Base-by-base conservation (phyloP, 257 asterid species). In the Solanum appendiculatum region DNA sequence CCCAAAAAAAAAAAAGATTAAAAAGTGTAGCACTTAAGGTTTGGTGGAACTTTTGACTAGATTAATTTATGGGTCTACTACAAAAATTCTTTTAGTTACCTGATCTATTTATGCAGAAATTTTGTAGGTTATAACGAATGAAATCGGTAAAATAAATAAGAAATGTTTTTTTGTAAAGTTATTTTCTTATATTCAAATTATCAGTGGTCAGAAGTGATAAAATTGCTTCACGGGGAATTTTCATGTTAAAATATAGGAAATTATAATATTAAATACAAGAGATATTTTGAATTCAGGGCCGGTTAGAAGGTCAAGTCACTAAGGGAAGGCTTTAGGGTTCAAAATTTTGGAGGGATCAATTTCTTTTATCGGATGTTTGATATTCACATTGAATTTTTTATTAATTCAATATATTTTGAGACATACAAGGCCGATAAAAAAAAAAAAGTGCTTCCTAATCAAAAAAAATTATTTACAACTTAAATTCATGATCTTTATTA, bases 381-480 rank as follows among this genome's bases (percentile, higher is more conserved):
- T 56, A 56, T 4, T 56, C 7, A 2, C 20, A 56, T 20, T 56
- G 63, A 56, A 7, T 54, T 20, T 56, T 56, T 56, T 2, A 56
- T 20, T 56, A 54, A 20, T 3, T 54, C n/a, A 54, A 54, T 54
- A 54, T 54, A 54, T 54, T n/a, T 54, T 56, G 64, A 56, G 64
- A 4, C 64, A 56, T 21, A 8, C 64, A 21, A 7, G 25, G 11
- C 12, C 20, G 12, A 56, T 56, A 56, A 7, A 56, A 20, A 56
- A 21, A 12, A 10, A 56, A 56, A 56, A 20, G n/a, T 5, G 9
- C 64, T 54, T 54, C n/a, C 7, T 18, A 54, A 54, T 4, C 6
- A 18, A 2, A 18, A 51, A 0, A 0, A 0, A 0, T 2, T 18
- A 54, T 18, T 18, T 18, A 1, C 18, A 54, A 0, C 3, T 6